Percentiles rank a stretch among this genome's conserved stretches.
phyloP scores from a whole-genome alignment of 768 basidiomycete genomes.

The Symmetrospora coprosmae region DNA sequence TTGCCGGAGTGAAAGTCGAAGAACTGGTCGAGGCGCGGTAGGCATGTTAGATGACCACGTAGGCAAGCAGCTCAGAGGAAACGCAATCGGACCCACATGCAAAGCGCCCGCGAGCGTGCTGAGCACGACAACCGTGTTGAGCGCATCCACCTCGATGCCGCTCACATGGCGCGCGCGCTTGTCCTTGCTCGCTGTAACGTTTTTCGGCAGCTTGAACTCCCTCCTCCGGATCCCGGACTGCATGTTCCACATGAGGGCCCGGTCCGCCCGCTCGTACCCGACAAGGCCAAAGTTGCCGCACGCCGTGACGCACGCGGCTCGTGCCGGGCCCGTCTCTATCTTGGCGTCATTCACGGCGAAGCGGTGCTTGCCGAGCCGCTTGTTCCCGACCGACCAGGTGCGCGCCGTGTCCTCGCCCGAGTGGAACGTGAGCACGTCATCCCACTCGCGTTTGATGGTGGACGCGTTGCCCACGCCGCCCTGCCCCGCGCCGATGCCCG shows the following conservation, averaged over 20 bases:
- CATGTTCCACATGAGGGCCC: slow-evolving; percentile 86
- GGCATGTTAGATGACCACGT: neutral
- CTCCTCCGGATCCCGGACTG: slow-evolving; percentile 80
- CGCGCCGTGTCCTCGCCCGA: slow-evolving; percentile 57
- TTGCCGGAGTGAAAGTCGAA: slow-evolving; percentile 86
- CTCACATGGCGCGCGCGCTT: slow-evolving; percentile 50
- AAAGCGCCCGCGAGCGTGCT: slow-evolving; percentile 77
- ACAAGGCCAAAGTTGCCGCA: slow-evolving; percentile 92
- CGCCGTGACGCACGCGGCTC: slow-evolving; percentile 68
- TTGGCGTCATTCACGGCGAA: slow-evolving; percentile 40
- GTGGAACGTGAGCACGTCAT: slow-evolving; percentile 85
- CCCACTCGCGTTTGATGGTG: slow-evolving; percentile 84
- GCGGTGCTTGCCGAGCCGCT: slow-evolving; percentile 61
- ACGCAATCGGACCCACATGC: slow-evolving; percentile 50
- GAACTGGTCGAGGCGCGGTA: slow-evolving; percentile 59
- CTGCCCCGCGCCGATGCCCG: neutral
- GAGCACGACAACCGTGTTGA: slow-evolving; percentile 68
- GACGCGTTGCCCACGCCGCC: slow-evolving; percentile 38
- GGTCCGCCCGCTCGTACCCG: slow-evolving; percentile 58
- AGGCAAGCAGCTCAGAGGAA: neutral
- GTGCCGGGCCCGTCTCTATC: slow-evolving; percentile 36
- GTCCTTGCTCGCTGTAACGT: slow-evolving; percentile 36
- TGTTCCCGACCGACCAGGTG: slow-evolving; percentile 74
- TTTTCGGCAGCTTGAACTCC: slow-evolving; percentile 42
- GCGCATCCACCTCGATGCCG: slow-evolving; percentile 67